A percentile compares a stretch with the other conserved stretches of the same genome.
Evolutionary conservation across 345 rosid species (phyloP).

Genomic region (Citrus reticulata): DNA sequence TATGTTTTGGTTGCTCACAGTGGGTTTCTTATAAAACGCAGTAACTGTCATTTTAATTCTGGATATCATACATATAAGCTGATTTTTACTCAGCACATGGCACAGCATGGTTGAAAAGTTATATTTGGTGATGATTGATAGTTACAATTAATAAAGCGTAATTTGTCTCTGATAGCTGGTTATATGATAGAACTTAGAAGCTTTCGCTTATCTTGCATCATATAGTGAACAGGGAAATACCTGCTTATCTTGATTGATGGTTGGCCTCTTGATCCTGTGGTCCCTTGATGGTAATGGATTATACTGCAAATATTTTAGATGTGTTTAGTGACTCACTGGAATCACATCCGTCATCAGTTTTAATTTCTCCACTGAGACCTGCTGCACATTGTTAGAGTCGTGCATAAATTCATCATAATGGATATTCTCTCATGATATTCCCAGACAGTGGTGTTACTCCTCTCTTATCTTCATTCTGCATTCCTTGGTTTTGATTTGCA

Average conservation of each 20-base stretch:
- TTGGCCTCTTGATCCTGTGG: slow-evolving; percentile 2
- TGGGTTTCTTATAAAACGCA: not conserved
- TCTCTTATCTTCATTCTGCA: not conserved
- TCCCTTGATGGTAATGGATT: not conserved
- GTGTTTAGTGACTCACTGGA: not conserved
- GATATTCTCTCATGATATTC: slow-evolving; percentile 19
- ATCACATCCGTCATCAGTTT: not conserved
- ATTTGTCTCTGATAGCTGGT: not conserved
- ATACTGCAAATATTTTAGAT: not conserved
- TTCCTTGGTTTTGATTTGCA: not conserved
- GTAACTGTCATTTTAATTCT: not conserved
- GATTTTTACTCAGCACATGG: not conserved
- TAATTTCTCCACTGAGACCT: not conserved
- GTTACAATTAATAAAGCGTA: not conserved
- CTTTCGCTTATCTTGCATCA: not conserved
- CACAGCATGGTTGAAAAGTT: not conserved
- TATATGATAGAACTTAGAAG: not conserved
- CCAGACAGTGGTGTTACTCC: not conserved
- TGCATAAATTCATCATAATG: not conserved
- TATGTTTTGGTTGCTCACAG: not conserved
- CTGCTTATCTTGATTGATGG: not conserved
- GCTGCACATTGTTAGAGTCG: not conserved
- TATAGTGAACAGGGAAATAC: not conserved
- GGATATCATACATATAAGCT: no score
- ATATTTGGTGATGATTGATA: not conserved